Conservation (phyloP, 176 grass and related monocot genomes). For the Triticum urartu region DNA sequence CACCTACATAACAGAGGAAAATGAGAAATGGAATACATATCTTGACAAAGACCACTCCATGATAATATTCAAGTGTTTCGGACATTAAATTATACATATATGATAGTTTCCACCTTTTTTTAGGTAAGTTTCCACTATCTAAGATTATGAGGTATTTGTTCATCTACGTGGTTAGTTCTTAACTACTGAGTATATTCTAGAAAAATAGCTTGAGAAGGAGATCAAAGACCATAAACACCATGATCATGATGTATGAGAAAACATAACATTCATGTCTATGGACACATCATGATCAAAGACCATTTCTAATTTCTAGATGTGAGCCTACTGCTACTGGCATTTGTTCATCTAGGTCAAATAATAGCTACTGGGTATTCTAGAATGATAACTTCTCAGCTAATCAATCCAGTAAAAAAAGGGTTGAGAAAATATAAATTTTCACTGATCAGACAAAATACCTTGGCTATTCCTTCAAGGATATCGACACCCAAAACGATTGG, state of each 20-base stretch:
- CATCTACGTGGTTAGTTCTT: too few species aligned
- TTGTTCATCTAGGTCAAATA: neutral
- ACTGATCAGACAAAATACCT: slow-evolving; percentile 49
- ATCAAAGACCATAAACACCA: too few species aligned
- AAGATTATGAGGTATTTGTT: neutral
- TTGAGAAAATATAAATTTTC: neutral
- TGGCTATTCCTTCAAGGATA: slow-evolving; percentile 83
- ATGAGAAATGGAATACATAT: neutral
- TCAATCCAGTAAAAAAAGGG: neutral
- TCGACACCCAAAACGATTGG: slow-evolving; percentile 92
- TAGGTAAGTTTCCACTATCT: neutral
- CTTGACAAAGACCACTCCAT: neutral
- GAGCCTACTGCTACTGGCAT: neutral
- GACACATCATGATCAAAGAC: too few species aligned
- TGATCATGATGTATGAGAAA: too few species aligned
- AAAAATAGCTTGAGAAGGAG: too few species aligned
- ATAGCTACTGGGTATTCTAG: neutral
- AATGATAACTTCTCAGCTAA: neutral
- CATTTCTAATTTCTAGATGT: neutral
- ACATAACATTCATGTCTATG: too few species aligned
- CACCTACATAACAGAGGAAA: slow-evolving; percentile 46
- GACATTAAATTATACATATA: neutral
- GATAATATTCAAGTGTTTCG: neutral
- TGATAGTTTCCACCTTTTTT: neutral
- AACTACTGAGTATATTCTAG: too few species aligned